A percentile compares a stretch with the other conserved stretches of the same genome.
These are phyloP conservation scores for Caryopteris hybrid DNA, from an alignment of 305 asterid genomes.

Conservation along the genomic window DNA sequence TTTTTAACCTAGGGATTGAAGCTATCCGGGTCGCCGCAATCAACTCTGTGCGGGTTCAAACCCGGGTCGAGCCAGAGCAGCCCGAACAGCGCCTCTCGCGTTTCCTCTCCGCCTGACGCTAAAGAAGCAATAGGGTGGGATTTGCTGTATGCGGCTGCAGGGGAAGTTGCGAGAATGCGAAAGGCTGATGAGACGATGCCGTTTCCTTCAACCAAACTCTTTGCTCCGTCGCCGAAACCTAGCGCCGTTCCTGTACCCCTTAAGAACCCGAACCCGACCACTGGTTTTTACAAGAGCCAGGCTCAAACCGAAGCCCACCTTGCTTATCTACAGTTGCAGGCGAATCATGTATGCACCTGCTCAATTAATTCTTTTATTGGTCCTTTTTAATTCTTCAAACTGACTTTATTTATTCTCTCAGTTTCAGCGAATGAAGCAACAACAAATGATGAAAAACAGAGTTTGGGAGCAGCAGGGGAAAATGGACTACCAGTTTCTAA, in stretches of 20 bases:
- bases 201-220: slow-evolving; percentile 16
- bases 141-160: slow-evolving; percentile 54
- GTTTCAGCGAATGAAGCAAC: slow-evolving; percentile 38
- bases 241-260: slow-evolving; percentile 18
- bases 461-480: slow-evolving; percentile 28
- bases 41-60: slow-evolving; percentile 48
- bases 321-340: slow-evolving; percentile 49
- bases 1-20: slow-evolving; percentile 22
- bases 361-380: neutral
- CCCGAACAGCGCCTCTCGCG: slow-evolving; percentile 35
- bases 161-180: slow-evolving; percentile 52
- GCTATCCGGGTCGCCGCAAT: slow-evolving; percentile 50
- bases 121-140: slow-evolving; percentile 28
- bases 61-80: slow-evolving; percentile 34
- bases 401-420: neutral
- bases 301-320: slow-evolving; percentile 24
- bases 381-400: neutral
- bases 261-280: neutral
- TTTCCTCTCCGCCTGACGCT: slow-evolving; percentile 39
- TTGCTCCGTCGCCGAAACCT: slow-evolving; percentile 25
- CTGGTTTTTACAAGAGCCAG: slow-evolving; percentile 22
- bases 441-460: slow-evolving; percentile 27
- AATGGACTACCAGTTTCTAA: slow-evolving; percentile 25
- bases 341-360: slow-evolving; percentile 32
- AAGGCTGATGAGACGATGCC: slow-evolving; percentile 35